Conservation (phyloP, 1,284 basidiomycete species). For the Pseudozyma sp. region DNA sequence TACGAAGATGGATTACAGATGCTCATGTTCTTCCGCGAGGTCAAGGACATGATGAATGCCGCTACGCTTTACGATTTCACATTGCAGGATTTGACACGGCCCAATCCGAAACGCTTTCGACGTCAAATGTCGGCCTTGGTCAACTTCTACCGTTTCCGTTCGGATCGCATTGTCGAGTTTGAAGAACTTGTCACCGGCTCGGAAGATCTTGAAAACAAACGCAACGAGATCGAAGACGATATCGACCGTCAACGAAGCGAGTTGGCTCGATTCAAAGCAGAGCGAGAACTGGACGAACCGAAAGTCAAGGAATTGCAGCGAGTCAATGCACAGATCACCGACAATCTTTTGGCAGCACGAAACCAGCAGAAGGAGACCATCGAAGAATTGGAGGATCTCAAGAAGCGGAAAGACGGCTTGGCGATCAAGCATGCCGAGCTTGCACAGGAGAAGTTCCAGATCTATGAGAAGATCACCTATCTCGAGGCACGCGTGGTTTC, state of each 20-base stretch:
- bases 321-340: slow-evolving; percentile 83
- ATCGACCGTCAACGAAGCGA: slow-evolving; percentile 74
- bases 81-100: slow-evolving; percentile 64
- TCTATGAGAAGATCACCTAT: slow-evolving; percentile 56
- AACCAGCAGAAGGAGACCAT: slow-evolving; percentile 56
- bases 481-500: slow-evolving; percentile 57
- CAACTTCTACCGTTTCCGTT: slow-evolving; percentile 67
- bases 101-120: slow-evolving; percentile 64
- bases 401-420: slow-evolving; percentile 46
- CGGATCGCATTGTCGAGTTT: slow-evolving; percentile 71
- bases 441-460: slow-evolving; percentile 55
- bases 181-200: slow-evolving; percentile 75
- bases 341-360: slow-evolving; percentile 73
- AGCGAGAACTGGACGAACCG: slow-evolving; percentile 73
- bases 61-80: slow-evolving; percentile 64
- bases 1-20: slow-evolving; percentile 60
- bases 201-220: slow-evolving; percentile 75
- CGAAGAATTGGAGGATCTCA: slow-evolving; percentile 53
- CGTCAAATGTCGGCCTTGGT: slow-evolving; percentile 65
- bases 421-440: slow-evolving; percentile 57
- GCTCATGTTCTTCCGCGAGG: slow-evolving; percentile 63
- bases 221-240: slow-evolving; percentile 73
- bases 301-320: slow-evolving; percentile 77
- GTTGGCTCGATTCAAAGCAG: slow-evolving; percentile 47
- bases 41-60: slow-evolving; percentile 65